Evolutionary conservation across 2,329 filamentous ascomycete genomes (phyloP).

Genomic region (Epichloe amarillans): DNA sequence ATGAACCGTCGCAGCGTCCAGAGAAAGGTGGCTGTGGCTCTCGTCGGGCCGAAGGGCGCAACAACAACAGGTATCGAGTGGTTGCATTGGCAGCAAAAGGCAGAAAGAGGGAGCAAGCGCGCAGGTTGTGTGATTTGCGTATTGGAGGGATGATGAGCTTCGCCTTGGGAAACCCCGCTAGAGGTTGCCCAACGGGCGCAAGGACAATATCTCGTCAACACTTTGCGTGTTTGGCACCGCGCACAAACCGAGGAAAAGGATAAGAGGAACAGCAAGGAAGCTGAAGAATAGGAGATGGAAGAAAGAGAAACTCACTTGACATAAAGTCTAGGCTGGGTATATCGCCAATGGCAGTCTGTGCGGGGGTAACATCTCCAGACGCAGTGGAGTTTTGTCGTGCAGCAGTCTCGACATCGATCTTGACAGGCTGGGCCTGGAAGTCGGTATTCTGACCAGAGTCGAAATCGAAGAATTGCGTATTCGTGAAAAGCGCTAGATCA

Average conservation of each 20-base stretch:
- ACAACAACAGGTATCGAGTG: not conserved
- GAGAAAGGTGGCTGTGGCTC: not conserved
- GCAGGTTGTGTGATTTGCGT: constrained; percentile 5
- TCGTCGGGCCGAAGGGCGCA: not conserved
- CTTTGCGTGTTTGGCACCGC: not conserved
- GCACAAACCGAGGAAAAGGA: not conserved
- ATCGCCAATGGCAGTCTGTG: constrained; percentile 30
- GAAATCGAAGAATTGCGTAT: constrained; percentile 71
- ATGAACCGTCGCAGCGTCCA: constrained; percentile 11
- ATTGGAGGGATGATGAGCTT: not conserved
- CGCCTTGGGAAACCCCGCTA: not conserved
- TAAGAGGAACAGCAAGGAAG: not conserved
- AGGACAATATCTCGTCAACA: not conserved
- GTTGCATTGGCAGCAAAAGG: not conserved
- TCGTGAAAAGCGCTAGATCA: constrained; percentile 67
- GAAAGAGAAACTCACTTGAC: constrained; percentile 27
- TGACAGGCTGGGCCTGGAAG: constrained; percentile 36
- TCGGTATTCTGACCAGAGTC: constrained; percentile 51
- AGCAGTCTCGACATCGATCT: constrained; percentile 25
- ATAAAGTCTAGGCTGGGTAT: constrained; percentile 37
- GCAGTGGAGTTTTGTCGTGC: constrained; percentile 18
- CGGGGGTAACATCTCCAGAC: constrained; percentile 25
- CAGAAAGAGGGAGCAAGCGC: not conserved
- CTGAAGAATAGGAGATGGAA: not conserved
- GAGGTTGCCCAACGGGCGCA: not conserved